A percentile compares a stretch with the other conserved stretches of the same genome.
Evolutionary conservation across 371 early-diverging fungal genomes (phyloP).

Genomic region (Mucor indicus): DNA sequence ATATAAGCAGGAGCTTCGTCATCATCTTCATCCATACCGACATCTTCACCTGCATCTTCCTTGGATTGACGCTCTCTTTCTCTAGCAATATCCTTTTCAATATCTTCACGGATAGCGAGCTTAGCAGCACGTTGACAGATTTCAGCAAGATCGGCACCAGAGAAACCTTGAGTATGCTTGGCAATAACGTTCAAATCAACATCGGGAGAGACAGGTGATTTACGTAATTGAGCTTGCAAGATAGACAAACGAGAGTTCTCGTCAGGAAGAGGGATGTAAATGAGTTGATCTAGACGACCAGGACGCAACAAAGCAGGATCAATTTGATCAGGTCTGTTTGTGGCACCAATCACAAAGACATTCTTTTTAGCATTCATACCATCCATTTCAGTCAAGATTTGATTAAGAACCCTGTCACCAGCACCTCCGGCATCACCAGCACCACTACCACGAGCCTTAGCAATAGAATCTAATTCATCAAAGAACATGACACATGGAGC

Average conservation of each 20-base stretch:
- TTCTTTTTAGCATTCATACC: conserved; percentile 99
- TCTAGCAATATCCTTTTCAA: conserved; percentile 85
- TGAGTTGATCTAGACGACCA: conserved; percentile 99
- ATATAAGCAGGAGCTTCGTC: conserved; percentile 92
- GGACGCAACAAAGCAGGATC: conserved; percentile 67
- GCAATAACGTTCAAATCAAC: conserved; percentile 91
- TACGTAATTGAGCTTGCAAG: conserved; percentile 92
- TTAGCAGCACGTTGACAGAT: conserved; percentile 99
- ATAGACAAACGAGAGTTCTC: conserved; percentile 87
- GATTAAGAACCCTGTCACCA: conserved; percentile 99
- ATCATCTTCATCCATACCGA: conserved; percentile 80
- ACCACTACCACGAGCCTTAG: conserved; percentile 91
- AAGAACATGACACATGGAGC: conserved; percentile 99
- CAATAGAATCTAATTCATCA: conserved; percentile 99
- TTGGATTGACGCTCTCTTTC: conserved; percentile 73
- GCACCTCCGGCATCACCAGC: conserved; percentile 94
- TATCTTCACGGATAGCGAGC: conserved; percentile 98
- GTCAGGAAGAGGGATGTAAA: conserved; percentile 99
- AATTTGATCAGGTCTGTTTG: conserved; percentile 72
- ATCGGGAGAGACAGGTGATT: conserved; percentile 89
- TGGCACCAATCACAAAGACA: conserved; percentile 99
- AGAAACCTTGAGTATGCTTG: conserved; percentile 94
- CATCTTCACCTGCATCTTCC: conserved; percentile 61
- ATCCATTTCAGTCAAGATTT: conserved; percentile 99
- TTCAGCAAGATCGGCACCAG: conserved; percentile 99